Base-by-base conservation (phyloP, 371 early-diverging fungal genomes). In the Rhizopus sp. region DNA sequence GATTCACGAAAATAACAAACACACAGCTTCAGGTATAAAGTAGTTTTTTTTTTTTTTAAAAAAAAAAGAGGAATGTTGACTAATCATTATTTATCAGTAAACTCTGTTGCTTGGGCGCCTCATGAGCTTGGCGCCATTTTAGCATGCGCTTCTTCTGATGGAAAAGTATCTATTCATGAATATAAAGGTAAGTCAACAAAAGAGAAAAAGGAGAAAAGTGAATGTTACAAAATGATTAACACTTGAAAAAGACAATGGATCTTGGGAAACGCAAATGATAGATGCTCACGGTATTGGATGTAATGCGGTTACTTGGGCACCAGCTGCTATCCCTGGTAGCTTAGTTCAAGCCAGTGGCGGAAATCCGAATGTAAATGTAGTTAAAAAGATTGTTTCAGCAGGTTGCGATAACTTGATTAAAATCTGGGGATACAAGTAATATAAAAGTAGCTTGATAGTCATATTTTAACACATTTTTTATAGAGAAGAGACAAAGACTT, bases 351-450 rank as follows among this genome's bases (percentile, higher is more conserved):
- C 82, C 30, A 80, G 86, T 39, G 88, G 86, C 40, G 84, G 85
- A 23, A 82, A 82, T 8, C 62, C 69, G 9, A 73, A 81, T 44
- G 70, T 83, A 5, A 77, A 75, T 38, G 60, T 77, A 13, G 77
- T 82, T 13, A 93, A 88, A 66, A 89, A 95, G 56, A 84, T 98
- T 62, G 94, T 93, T 42, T 88, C 94, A 17, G 98, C 89, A 41
- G 99, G 99, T 40, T 96, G 97, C 65, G 99, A 98, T 71, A 97
- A 96, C 76, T 56, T 88, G 57, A 86, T 97, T 69, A 98, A 96
- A 77, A 89, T 97, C 52, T 97, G 97, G 97, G 82, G 80, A 56
- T 94, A 73, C 68, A 80, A 63, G 80, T 83, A 68, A 53, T 58
- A 57, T 17, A 23, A 13, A 34, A 51, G 35, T 39, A 17, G 51